Base-by-base conservation (phyloP, 805 yeast species). In the Danielia oregonensis region DNA sequence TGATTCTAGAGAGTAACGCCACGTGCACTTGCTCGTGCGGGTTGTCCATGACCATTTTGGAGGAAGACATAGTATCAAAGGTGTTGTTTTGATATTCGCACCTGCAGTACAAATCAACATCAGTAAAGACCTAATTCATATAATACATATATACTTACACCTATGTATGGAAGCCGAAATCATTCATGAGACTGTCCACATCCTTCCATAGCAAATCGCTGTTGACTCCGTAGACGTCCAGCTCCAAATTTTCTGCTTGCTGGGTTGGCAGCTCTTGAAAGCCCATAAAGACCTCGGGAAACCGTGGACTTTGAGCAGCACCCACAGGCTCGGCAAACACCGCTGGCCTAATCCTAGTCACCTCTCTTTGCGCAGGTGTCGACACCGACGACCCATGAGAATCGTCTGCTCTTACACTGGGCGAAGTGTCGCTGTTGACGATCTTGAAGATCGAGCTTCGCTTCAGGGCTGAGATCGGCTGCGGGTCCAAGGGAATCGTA, bases 171-270 rank as follows among this genome's bases (percentile, higher is more conserved):
- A 87, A 87, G 4, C 96, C 96, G 60, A 86, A 87, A 52, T 86
- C 95, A 52, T 84, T 86, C 95, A 87, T 86, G 38, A 87, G 84
- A 30, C 86, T 70, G 44, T 86, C 95, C 18, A 87, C 89, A 52
- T 87, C 94, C 51, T 81, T 83, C 88, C 83, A 81, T 15, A 79
- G 62, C 39, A 74, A 46, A 32, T 75, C 83, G 16, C 74, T 69
- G 46, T 74, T 78, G 38, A 61, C 42, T 24, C 70, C 76, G 57
- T 73, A 62, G 7, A 61, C 51, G 40, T 65, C 73, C 35, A 67
- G 44, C 32, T 61, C 66, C 32, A 64, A 51, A 21, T 61, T 59
- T 10, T 5, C 22, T 17, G 16, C 14, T 10, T 6, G 12, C 6
- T 15, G 56, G 2, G 45, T 39, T 5, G 67, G 67, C 17, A 54